Conservation (phyloP, 2,329 filamentous ascomycete species). For the Talaromyces sp. region DNA sequence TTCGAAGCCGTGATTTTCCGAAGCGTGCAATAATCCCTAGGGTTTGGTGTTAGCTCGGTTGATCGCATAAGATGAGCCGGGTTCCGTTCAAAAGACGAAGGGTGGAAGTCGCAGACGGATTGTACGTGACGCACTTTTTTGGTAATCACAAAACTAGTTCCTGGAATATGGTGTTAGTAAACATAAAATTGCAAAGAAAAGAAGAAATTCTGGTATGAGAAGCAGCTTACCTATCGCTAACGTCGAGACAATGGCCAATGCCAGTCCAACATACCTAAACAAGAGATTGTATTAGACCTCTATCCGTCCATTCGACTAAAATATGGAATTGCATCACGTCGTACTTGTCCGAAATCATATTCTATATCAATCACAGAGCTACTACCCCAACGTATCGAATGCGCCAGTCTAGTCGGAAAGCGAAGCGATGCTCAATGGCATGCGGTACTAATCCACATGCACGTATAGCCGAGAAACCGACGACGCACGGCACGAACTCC, state of each 20-base stretch:
- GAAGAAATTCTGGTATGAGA: slow-evolving; percentile 12
- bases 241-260: slow-evolving; percentile 45
- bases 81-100: not conserved
- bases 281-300: slow-evolving; percentile 3
- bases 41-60: slow-evolving; percentile 20
- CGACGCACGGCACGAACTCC: not conserved
- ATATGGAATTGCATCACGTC: slow-evolving; percentile 4
- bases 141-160: slow-evolving; percentile 96
- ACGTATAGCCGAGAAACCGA: not conserved
- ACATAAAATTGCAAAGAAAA: not conserved
- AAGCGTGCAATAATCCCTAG: slow-evolving; percentile 83
- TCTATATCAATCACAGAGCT: slow-evolving; percentile 29
- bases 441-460: not conserved
- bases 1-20: slow-evolving; percentile 88
- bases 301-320: not conserved
- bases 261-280: slow-evolving; percentile 43
- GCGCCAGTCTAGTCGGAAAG: slow-evolving; percentile 28
- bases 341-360: slow-evolving; percentile 43
- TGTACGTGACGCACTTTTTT: slow-evolving; percentile 69
- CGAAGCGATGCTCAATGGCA: not conserved
- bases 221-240: slow-evolving; percentile 40
- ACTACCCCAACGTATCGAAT: slow-evolving; percentile 31
- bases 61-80: not conserved
- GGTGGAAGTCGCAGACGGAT: not conserved
- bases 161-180: slow-evolving; percentile 41